A percentile compares a stretch with the other conserved stretches of the same genome.
These are phyloP conservation scores for Trebouxia sp. DNA, from an alignment of 139 green algal genomes.

Conservation along the genomic window DNA sequence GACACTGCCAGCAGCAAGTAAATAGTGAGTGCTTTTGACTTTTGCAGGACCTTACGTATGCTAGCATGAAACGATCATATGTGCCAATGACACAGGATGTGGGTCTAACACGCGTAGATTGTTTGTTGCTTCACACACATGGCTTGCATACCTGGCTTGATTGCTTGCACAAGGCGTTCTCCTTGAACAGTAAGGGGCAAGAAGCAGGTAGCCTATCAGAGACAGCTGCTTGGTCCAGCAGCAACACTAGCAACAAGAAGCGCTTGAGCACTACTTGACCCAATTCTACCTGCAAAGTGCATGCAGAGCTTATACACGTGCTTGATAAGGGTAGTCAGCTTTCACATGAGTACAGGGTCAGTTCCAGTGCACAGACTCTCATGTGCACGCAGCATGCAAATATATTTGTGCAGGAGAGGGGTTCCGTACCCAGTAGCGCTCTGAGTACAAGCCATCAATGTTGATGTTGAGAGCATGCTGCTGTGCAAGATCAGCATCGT, in stretches of 20 bases:
- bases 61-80: no score
- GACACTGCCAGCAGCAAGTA: no score
- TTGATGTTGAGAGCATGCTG: slow-evolving; percentile 34
- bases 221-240: slow-evolving; percentile 66
- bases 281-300: slow-evolving; percentile 49
- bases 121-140: no score
- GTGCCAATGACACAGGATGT: no score
- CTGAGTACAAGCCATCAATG: slow-evolving; percentile 39
- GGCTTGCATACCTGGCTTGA: slow-evolving; percentile 62
- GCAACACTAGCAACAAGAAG: slow-evolving; percentile 75
- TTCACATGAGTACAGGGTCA: not conserved
- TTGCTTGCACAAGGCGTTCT: slow-evolving; percentile 54
- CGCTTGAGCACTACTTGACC: slow-evolving; percentile 70
- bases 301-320: not conserved
- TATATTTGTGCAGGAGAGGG: no score
- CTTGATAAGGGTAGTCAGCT: not conserved
- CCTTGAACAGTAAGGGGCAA: slow-evolving; percentile 61
- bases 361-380: not conserved
- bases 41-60: no score
- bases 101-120: no score
- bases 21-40: no score
- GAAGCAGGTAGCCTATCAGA: slow-evolving; percentile 29
- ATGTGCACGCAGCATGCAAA: no score
- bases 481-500: slow-evolving; percentile 54
- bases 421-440: slow-evolving; percentile 65